phyloP scores from a whole-genome alignment of 169 alveolate genomes.

The Cystoisospora suis region DNA sequence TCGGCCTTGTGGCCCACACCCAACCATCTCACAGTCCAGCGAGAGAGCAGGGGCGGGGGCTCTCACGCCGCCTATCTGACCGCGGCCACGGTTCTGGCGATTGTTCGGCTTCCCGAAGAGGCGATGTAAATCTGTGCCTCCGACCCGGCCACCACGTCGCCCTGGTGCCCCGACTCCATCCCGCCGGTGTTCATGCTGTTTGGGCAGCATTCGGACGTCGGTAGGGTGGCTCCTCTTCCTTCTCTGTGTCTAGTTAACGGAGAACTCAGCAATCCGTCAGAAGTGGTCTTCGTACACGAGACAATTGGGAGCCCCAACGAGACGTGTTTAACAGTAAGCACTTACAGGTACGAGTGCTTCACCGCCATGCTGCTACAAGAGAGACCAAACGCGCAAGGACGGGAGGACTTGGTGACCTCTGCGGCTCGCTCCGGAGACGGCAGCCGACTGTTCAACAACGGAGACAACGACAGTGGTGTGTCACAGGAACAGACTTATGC shows the following conservation, averaged over 20 bases:
- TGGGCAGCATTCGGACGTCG: not conserved
- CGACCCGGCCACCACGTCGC: not conserved
- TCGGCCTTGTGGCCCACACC: not conserved
- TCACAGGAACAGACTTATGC: no score
- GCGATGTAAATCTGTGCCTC: not conserved
- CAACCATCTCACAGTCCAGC: slow-evolving; percentile 47
- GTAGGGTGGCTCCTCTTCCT: not conserved
- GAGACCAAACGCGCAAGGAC: not conserved
- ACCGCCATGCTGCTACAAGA: no score
- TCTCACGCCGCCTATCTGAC: not conserved
- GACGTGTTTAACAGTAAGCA: no score
- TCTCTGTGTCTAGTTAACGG: not conserved
- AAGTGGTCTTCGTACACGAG: no score
- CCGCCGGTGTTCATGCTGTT: not conserved
- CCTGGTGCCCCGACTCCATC: not conserved
- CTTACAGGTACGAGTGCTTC: no score
- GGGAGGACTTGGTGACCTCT: no score
- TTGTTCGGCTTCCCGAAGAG: not conserved
- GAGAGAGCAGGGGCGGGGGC: slow-evolving; percentile 14
- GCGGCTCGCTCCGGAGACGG: no score
- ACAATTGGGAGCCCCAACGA: no score
- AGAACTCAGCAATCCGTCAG: not conserved
- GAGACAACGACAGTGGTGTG: no score
- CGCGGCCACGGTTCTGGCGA: not conserved
- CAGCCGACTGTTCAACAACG: no score